A percentile compares a stretch with the other conserved stretches of the same genome.
Conservation (phyloP, 305 asterid species). For the Fraxinus angustifolia region DNA sequence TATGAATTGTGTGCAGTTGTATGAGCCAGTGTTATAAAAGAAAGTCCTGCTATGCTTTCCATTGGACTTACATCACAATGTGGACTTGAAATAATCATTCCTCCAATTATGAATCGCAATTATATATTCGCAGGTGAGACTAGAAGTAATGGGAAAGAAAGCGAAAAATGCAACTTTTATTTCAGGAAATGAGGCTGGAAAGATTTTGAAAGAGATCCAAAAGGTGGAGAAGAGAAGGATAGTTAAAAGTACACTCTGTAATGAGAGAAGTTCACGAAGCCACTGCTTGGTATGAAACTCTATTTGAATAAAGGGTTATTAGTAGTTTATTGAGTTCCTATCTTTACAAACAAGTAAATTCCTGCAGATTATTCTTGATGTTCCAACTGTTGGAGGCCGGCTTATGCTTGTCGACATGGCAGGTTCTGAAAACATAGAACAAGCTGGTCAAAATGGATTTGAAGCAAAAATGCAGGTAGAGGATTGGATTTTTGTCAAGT, state of each 20-base stretch:
- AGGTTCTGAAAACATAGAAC: slow-evolving; percentile 95
- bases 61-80: neutral
- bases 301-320: neutral
- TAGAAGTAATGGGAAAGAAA: slow-evolving; percentile 94
- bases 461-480: slow-evolving; percentile 94
- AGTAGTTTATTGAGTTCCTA: neutral
- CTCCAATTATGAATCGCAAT: neutral
- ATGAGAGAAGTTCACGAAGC: slow-evolving; percentile 92
- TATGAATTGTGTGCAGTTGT: neutral
- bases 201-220: slow-evolving; percentile 86
- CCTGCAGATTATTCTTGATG: slow-evolving; percentile 80
- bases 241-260: slow-evolving; percentile 83
- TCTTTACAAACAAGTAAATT: neutral
- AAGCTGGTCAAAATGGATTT: slow-evolving; percentile 83
- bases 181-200: slow-evolving; percentile 85
- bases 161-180: slow-evolving; percentile 83
- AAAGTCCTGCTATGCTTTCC: neutral
- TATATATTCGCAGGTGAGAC: slow-evolving; percentile 46
- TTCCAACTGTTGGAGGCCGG: slow-evolving; percentile 91
- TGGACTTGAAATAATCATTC: neutral
- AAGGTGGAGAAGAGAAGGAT: slow-evolving; percentile 92
- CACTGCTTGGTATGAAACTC: slow-evolving; percentile 76
- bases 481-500: neutral
- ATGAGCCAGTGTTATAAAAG: neutral
- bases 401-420: slow-evolving; percentile 99